Base-by-base conservation (phyloP, 768 basidiomycete genomes). In the Mrakia frigida region DNA sequence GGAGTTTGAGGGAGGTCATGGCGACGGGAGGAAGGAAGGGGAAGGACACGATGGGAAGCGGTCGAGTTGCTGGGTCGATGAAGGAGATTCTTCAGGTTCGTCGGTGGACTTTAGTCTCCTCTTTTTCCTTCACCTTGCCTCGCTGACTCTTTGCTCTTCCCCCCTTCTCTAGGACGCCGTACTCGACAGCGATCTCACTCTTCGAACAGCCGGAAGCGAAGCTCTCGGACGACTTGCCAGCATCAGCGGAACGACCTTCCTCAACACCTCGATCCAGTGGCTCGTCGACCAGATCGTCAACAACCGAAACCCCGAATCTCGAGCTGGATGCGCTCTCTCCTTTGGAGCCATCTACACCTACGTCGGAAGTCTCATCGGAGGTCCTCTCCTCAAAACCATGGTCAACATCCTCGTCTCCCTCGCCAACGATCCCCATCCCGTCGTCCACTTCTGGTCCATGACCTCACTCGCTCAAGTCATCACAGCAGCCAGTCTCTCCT, bases 341-440 rank as follows among this genome's bases (percentile, higher is more conserved):
- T 93, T 98, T 80, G 93, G 94, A 18, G 88, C 94, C 18, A 92
- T 98, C 52, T 96, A 97, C 82, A 89, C 87, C 61, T 88, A 93
- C 80, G 94, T 98, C 69, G 97, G 97, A 11, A 92, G 94, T 56
- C 87, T 98, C n/a, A 93, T 92, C 16, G 96, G 94, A 10, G 93
- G 93, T 0, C 93, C 97, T 0, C 87, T 98, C 23, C 87, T 98
- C 77, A 98, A 98, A 83, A 97, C 95, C 0, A 93, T 95, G 0
- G 92, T 96, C 78, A 94, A 97, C 81, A 90, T 98, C 63, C 86
- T 98, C 52, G 92, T 96, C 89, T 96, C 95, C 0, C 88, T 99
- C 28, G 90, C 91, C 83, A 94, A 92, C 78, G 97, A 99, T 82
- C 94, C 96, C 0, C 97, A 98, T 82, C 96, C 97, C 0, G 87